phyloP scores from a whole-genome alignment of 1,284 basidiomycete genomes.

The Macrocybe sp. region DNA sequence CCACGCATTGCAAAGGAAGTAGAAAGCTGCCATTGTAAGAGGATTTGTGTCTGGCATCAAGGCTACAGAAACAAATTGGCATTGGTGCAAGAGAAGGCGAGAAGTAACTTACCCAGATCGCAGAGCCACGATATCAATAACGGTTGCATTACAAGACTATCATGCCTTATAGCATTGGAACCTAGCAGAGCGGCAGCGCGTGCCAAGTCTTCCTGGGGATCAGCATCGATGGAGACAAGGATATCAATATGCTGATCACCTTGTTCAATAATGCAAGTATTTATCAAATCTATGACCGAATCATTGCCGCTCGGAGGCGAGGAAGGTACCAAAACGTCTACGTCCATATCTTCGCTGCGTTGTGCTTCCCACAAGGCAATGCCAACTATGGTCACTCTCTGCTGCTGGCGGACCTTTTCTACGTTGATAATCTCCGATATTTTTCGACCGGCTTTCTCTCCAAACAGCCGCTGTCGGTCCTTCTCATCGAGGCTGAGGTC shows the following conservation, averaged over 20 bases:
- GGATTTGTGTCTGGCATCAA: too few relatives aligned
- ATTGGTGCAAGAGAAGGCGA: too few relatives aligned
- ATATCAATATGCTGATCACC: too few relatives aligned
- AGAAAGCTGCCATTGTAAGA: too few relatives aligned
- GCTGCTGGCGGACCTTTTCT: slow-evolving; percentile 24
- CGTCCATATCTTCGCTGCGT: slow-evolving; percentile 10
- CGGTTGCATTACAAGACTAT: too few relatives aligned
- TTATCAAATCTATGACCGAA: slow-evolving; percentile 13
- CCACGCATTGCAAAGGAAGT: too few relatives aligned
- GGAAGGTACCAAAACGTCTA: slow-evolving; percentile 8
- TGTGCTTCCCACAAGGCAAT: slow-evolving; percentile 33
- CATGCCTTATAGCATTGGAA: slow-evolving; percentile 5
- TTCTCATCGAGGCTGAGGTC: slow-evolving; percentile 30
- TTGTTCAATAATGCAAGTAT: too few relatives aligned
- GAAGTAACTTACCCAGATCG: too few relatives aligned
- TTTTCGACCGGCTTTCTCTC: slow-evolving; percentile 34
- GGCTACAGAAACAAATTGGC: too few relatives aligned
- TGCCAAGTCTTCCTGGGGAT: too few relatives aligned
- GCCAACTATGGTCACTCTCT: slow-evolving; percentile 27
- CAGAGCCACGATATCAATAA: too few relatives aligned
- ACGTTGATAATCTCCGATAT: slow-evolving; percentile 31
- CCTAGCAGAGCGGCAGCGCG: not conserved
- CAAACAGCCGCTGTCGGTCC: slow-evolving; percentile 35
- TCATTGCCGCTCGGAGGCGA: slow-evolving; percentile 15
- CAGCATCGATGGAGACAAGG: too few relatives aligned